These are phyloP conservation scores for Zangia roseola DNA, from an alignment of 768 basidiomycete genomes.

Conservation along the genomic window DNA sequence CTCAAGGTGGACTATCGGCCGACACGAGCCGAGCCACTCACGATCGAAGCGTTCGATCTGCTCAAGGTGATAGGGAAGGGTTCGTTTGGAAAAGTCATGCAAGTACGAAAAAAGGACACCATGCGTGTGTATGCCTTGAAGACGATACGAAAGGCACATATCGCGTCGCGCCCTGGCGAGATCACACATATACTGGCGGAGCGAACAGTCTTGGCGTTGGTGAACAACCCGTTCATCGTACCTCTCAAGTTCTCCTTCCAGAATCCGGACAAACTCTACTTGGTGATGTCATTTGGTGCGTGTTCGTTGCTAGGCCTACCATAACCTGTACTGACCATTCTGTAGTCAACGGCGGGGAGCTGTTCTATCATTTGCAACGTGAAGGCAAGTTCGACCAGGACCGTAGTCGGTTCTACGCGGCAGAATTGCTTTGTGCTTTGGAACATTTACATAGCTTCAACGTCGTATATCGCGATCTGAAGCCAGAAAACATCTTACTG, in stretches of 20 bases:
- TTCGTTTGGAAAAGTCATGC: constrained; percentile 98
- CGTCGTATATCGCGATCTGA: constrained; percentile 96
- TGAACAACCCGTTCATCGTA: constrained; percentile 98
- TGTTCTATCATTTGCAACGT: constrained; percentile 96
- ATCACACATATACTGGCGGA: constrained; percentile 98
- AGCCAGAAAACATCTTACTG: constrained; percentile 96
- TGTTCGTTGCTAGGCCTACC: background rate
- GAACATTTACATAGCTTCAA: constrained; percentile 98
- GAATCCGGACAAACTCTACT: constrained; percentile 93
- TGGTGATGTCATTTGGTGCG: constrained; percentile 94
- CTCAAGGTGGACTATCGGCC: constrained; percentile 95
- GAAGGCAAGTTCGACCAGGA: constrained; percentile 96
- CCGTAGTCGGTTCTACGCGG: constrained; percentile 94
- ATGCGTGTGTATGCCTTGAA: constrained; percentile 97
- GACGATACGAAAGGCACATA: constrained; percentile 97
- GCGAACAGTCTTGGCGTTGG: constrained; percentile 92
- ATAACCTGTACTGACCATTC: constrained; percentile 1
- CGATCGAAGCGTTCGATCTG: constrained; percentile 96
- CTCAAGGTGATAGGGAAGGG: constrained; percentile 99
- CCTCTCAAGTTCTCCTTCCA: constrained; percentile 99
- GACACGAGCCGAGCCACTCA: constrained; percentile 74
- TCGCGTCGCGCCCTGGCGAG: constrained; percentile 93
- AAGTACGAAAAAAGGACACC: constrained; percentile 98
- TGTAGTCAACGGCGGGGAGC: constrained; percentile 92
- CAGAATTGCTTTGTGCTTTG: constrained; percentile 92